These are phyloP conservation scores for Lactarius deliciosus DNA, from an alignment of 768 basidiomycete species.

Conservation along the genomic window DNA sequence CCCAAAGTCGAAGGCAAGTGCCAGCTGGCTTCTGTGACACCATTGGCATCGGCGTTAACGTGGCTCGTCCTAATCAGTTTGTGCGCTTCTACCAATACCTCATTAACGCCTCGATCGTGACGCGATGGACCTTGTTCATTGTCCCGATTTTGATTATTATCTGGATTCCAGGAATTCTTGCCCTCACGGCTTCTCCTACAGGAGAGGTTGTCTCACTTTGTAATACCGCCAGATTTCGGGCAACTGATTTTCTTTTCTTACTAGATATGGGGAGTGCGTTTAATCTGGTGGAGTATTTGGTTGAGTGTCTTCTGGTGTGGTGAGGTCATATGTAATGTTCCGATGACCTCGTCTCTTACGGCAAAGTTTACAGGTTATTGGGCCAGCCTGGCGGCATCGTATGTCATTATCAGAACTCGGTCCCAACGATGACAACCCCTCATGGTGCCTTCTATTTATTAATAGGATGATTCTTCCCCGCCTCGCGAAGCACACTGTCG, in stretches of 20 bases:
- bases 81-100: constrained; percentile 70
- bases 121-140: constrained; percentile 79
- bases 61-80: constrained; percentile 41
- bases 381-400: constrained; percentile 67
- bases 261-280: constrained; percentile 58
- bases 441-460: not conserved
- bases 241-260: not conserved
- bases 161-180: constrained; percentile 77
- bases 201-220: constrained; percentile 43
- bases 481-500: constrained; percentile 62
- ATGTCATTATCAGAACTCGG: constrained; percentile 33
- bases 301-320: constrained; percentile 76
- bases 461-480: constrained; percentile 44
- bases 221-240: constrained; percentile 5
- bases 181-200: constrained; percentile 50
- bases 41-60: constrained; percentile 3
- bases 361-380: constrained; percentile 61
- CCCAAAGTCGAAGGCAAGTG: constrained; percentile 51
- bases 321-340: constrained; percentile 29
- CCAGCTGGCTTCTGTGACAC: not conserved
- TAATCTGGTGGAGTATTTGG: constrained; percentile 87
- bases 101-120: constrained; percentile 70
- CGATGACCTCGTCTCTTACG: constrained; percentile 7
- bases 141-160: constrained; percentile 64
- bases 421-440: constrained; percentile 3